A percentile compares a stretch with the other conserved stretches of the same genome.
Evolutionary conservation across 805 yeast genomes (phyloP).

Genomic region (Candida montana): DNA sequence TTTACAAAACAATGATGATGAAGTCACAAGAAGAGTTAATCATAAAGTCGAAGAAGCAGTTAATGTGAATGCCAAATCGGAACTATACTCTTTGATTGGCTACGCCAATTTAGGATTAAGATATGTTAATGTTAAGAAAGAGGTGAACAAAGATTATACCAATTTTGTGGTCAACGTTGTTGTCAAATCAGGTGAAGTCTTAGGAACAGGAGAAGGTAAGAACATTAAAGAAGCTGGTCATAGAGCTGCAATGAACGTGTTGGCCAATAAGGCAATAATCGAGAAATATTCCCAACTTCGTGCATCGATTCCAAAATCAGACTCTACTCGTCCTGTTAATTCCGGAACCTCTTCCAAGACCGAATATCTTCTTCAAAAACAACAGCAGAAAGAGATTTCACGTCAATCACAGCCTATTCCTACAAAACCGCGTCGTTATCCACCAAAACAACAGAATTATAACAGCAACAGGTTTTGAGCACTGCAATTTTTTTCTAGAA

Average conservation of each 20-base stretch:
- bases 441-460: too few relatives aligned
- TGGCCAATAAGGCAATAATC: constrained; percentile 50
- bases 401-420: not conserved
- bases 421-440: too few relatives aligned
- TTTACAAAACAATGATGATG: constrained; percentile 20
- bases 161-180: constrained; percentile 57
- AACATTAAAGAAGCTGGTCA: constrained; percentile 73
- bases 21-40: constrained; percentile 3
- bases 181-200: constrained; percentile 52
- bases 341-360: not conserved
- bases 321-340: constrained; percentile 8
- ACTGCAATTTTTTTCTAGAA: too few relatives aligned
- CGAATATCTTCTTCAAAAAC: not conserved
- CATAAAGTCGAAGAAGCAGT: constrained; percentile 26
- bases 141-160: constrained; percentile 32
- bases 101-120: constrained; percentile 59
- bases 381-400: constrained; percentile 1
- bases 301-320: constrained; percentile 43
- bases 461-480: not conserved
- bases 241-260: constrained; percentile 79
- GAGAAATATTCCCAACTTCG: constrained; percentile 61
- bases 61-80: constrained; percentile 67
- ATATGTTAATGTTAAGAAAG: constrained; percentile 40
- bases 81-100: constrained; percentile 75
- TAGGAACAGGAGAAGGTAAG: constrained; percentile 71